Percentiles rank a stretch among this genome's conserved stretches.
Evolutionary conservation across 2,329 filamentous ascomycete genomes (phyloP).

Genomic region (Phialophora expanda): DNA sequence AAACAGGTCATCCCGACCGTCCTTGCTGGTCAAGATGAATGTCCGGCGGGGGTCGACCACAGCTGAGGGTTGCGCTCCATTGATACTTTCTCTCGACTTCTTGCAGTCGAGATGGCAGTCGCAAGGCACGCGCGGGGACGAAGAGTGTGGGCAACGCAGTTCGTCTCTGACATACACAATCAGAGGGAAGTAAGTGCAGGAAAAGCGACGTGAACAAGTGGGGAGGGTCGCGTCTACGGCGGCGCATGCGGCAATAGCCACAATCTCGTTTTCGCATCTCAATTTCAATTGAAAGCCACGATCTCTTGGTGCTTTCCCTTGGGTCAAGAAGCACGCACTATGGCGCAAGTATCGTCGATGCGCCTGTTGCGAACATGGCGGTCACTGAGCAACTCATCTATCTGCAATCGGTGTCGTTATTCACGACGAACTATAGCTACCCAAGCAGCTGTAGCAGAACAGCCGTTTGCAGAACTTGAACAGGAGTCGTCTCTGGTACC

Average conservation of each 20-base stretch:
- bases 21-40: constrained; percentile 35
- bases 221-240: not conserved
- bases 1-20: constrained; percentile 39
- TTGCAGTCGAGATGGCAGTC: constrained; percentile 22
- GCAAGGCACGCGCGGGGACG: not conserved
- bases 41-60: constrained; percentile 32
- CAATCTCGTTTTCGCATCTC: constrained; percentile 8
- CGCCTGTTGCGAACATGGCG: constrained; percentile 27
- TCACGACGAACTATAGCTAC: constrained; percentile 58
- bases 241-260: constrained; percentile 11
- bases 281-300: constrained; percentile 5
- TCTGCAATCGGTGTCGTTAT: constrained; percentile 33
- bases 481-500: constrained; percentile 29
- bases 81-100: constrained; percentile 25
- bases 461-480: constrained; percentile 31
- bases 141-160: not conserved
- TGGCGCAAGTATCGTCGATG: constrained; percentile 22
- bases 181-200: not conserved
- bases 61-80: constrained; percentile 35
- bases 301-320: not conserved
- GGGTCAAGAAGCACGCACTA: constrained; percentile 8
- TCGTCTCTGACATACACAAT: not conserved
- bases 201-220: not conserved
- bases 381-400: constrained; percentile 21
- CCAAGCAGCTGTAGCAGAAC: constrained; percentile 27